Evolutionary conservation across 805 yeast species (phyloP).

Genomic region (Metschnikowia baotianmanensis): DNA sequence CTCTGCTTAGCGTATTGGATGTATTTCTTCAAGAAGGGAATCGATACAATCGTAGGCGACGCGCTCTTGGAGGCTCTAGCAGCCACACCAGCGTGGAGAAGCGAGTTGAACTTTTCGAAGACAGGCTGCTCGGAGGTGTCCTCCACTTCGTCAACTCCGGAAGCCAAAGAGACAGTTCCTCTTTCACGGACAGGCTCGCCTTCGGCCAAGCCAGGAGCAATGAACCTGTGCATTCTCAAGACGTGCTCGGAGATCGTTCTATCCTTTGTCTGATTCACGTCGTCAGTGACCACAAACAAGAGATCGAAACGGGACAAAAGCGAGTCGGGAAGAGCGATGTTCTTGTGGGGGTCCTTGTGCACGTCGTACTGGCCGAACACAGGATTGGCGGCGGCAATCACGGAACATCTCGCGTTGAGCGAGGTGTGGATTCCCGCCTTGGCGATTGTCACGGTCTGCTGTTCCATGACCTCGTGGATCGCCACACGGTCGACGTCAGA

Average conservation of each 20-base stretch:
- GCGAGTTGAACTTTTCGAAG: conserved; percentile 80
- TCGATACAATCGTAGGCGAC: conserved; percentile 48
- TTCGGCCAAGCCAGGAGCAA: conserved; percentile 84
- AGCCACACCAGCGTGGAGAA: conserved; percentile 75
- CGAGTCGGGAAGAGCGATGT: conserved; percentile 96
- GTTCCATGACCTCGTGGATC: conserved; percentile 99
- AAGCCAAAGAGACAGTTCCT: conserved; percentile 67
- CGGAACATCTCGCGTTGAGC: conserved; percentile 93
- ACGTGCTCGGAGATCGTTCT: conserved; percentile 92
- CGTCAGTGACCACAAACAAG: conserved; percentile 93
- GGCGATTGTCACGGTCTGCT: conserved; percentile 96
- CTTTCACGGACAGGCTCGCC: conserved; percentile 92
- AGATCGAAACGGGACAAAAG: conserved; percentile 94
- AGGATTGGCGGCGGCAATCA: conserved; percentile 97
- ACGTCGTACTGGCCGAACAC: conserved; percentile 95
- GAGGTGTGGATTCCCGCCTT: conserved; percentile 98
- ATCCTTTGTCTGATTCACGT: conserved; percentile 80
- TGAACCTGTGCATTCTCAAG: conserved; percentile 84
- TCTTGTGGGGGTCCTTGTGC: conserved; percentile 93
- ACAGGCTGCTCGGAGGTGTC: conserved; percentile 56
- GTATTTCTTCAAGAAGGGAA: conserved; percentile 87
- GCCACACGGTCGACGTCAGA: conserved; percentile 95
- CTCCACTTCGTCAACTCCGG: conserved; percentile 63
- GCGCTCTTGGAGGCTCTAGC: conserved; percentile 22
- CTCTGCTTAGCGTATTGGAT: conserved; percentile 92